Base-by-base conservation (phyloP, 75 land plant species). In the Pinus albicaulis region DNA sequence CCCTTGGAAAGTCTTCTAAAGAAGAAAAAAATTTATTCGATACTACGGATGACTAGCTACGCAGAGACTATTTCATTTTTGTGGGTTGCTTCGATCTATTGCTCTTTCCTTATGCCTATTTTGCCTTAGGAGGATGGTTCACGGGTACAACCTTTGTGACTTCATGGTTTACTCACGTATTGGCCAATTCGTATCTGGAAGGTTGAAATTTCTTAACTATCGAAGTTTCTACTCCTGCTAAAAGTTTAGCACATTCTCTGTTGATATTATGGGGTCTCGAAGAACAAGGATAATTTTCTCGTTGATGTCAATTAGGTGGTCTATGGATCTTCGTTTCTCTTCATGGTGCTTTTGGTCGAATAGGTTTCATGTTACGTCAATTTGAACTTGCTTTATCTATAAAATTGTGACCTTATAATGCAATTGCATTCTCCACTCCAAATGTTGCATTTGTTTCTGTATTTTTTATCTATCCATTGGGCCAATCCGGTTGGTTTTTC, bases 401-500 rank as follows among this genome's bases (percentile, higher is more conserved):
- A 59, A 44, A 79, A 73, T 73, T 74, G 57, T 0, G 38, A 73
- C 75, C 80, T 79, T 79, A 31, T 31, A 31, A 31, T 31, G 31
- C 31, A 31, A 31, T 31, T 31, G 0, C 31, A 31, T 31, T 31
- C n/a, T 73, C 19, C 62, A 24, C 56, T 62, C 75, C 75, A 61
- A 79, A 73, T 73, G 66, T 14, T 36, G 36, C 60, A 53, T 79
- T 79, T 72, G 1, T 7, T 72, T 44, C 26, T 28, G 1, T 11
- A 0, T 23, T 75, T 56, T 44, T 75, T 0, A 75, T 75, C 22
- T 75, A 57, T 75, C 76, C 66, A 25, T 57, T 56, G 53, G 76
- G 76, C 2, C 57, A 75, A 6, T 57, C 76, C 16, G 76, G 76
- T 77, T 77, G 79, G 80, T 78, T 72, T 44, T 79, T 79, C 60